phyloP scores from a whole-genome alignment of 257 asterid genomes.

The Plectranthus barbatus region DNA sequence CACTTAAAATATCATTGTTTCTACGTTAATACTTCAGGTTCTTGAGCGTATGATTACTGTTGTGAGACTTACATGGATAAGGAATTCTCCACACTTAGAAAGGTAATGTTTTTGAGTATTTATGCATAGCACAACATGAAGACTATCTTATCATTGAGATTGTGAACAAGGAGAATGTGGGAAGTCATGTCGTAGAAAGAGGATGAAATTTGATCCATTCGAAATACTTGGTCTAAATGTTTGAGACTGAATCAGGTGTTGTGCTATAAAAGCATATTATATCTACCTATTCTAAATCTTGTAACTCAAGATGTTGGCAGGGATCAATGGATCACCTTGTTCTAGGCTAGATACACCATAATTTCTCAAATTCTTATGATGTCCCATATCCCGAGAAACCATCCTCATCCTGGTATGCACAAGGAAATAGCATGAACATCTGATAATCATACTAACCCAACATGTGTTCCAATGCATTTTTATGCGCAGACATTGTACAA shows the following conservation, averaged over 20 bases:
- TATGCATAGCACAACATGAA: not conserved
- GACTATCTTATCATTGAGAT: not conserved
- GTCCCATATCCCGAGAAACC: too few relatives aligned
- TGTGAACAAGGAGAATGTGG: not conserved
- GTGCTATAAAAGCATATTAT: not conserved
- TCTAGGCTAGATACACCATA: too few relatives aligned
- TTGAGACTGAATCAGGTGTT: not conserved
- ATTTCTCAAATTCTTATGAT: too few relatives aligned
- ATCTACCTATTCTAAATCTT: not conserved
- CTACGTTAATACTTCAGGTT: constrained; percentile 46
- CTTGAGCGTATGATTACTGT: constrained; percentile 51
- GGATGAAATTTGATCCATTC: not conserved
- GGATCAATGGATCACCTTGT: not conserved
- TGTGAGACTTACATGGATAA: constrained; percentile 72
- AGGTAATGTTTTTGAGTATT: constrained; percentile 34
- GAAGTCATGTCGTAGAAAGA: not conserved
- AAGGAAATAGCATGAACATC: too few relatives aligned
- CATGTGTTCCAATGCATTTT: too few relatives aligned
- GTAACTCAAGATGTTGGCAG: not conserved
- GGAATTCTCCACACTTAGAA: constrained; percentile 61
- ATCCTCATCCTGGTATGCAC: too few relatives aligned
- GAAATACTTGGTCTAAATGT: not conserved
- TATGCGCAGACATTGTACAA: too few relatives aligned
- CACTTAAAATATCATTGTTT: not conserved
- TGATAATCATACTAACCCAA: too few relatives aligned